Base-by-base conservation (phyloP, 805 yeast genomes). In the Monosporozyma siamensis region DNA sequence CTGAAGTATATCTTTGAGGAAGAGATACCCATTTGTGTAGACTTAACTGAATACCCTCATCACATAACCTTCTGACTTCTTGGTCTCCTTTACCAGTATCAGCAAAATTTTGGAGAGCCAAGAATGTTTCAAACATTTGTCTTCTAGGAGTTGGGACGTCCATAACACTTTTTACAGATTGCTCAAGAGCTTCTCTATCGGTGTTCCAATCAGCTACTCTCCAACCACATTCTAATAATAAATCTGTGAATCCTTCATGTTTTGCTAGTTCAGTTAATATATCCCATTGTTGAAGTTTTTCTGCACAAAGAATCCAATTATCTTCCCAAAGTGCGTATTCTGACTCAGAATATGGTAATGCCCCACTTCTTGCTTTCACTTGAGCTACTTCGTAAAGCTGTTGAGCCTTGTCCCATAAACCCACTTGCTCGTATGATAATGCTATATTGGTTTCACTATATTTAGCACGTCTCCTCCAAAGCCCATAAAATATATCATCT, bases 141-240 rank as follows among this genome's bases (percentile, higher is more conserved):
- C 98, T 75, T 51, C 99, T 74, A 1, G 98, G 97, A 0, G 98
- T 94, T 4, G 98, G 97, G 21, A 89, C 96, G 64, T 92, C 98
- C 95, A 92, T 88, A 4, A 92, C 95, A 34, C 94, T 84, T 62
- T 88, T 86, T 21, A 92, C 95, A 1, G 95, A 82, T 55, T 86
- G 95, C 56, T 89, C 97, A 30, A 92, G 68, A 0, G 97, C 92
- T 50, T 90, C 97, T 49, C 89, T 75, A 55, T 94, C 98, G 7
- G 94, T 80, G 46, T 81, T 82, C 98, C 98, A 92, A 56, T 92
- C 97, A 6, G 98, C 97, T 31, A 92, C 95, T 56, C 99, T 74
- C 99, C 99, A 92, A 30, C 97, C 98, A 72, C 98, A 94, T 61
- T 92, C 99, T n/a, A 92, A 69, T 21, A 94, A 66, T 49, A 92